A percentile compares a stretch with the other conserved stretches of the same genome.
These are phyloP conservation scores for Neonectria ditissima DNA, from an alignment of 2,329 filamentous ascomycete species.

Conservation along the genomic window DNA sequence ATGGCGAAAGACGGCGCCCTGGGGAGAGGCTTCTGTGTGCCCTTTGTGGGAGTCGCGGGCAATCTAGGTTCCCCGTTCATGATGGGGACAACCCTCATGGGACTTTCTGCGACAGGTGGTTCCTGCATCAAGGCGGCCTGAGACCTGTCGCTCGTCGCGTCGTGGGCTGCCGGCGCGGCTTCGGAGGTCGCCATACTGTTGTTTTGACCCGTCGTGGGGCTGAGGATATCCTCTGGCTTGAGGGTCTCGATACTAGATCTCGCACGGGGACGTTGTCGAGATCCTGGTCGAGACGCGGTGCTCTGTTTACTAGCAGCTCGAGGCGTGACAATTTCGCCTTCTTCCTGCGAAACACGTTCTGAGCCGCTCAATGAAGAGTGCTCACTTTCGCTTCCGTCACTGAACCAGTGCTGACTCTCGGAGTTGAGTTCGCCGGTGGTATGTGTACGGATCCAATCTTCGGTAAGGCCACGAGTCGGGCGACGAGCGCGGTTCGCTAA, in stretches of 20 bases:
- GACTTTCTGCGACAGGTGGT: constrained; percentile 43
- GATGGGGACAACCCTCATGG: constrained; percentile 34
- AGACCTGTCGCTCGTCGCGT: constrained; percentile 45
- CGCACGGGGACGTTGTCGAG: constrained; percentile 57
- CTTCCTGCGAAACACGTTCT: constrained; percentile 65
- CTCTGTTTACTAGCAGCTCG: constrained; percentile 50
- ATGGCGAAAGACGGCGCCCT: constrained; percentile 51
- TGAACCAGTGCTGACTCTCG: constrained; percentile 85
- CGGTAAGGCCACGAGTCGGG: constrained; percentile 73
- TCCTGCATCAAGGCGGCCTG: constrained; percentile 43
- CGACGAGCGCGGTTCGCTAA: constrained; percentile 72
- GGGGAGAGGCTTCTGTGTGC: constrained; percentile 51
- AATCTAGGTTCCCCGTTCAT: constrained; percentile 46
- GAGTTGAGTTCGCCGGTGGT: constrained; percentile 74
- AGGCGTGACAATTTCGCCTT: constrained; percentile 62
- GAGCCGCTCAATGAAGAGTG: constrained; percentile 80
- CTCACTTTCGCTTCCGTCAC: constrained; percentile 78
- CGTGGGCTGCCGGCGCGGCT: constrained; percentile 44
- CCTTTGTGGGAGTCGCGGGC: constrained; percentile 52
- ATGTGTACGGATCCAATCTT: constrained; percentile 89
- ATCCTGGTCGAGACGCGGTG: constrained; percentile 43
- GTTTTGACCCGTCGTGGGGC: constrained; percentile 45
- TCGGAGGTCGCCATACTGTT: constrained; percentile 50
- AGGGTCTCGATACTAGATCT: constrained; percentile 70
- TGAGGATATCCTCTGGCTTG: constrained; percentile 50